Evolutionary conservation across 805 yeast species (phyloP), one percentile per base, ranked within the genome.

Genomic region (Hanseniaspora thailandica): DNA sequence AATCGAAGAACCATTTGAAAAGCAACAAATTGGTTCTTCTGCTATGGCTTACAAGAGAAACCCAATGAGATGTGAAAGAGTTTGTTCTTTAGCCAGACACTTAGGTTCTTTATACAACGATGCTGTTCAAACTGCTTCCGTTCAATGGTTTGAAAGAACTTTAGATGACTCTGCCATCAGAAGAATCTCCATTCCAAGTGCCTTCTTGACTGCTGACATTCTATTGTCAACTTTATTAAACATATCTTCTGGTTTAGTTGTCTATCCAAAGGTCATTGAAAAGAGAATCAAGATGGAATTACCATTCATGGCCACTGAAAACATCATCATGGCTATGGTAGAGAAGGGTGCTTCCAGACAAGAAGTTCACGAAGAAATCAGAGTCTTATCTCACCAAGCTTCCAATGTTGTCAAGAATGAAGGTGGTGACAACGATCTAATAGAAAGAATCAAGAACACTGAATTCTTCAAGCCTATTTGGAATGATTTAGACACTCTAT

Each of bases 21-120:
- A 86, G 73, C 81, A 89, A n/a, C 98, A 93, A 76, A 93, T 93
- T 65, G 98, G 98, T 40, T 88, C 97, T 12, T 78, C 87, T 54
- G 98, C 98, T 41, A 93, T 93, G 98, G 98, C 98, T 30, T 93
- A 93, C 76, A 93, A 93, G 80, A 84, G 98, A 74, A 93, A 93
- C 74, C 98, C 98, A 70, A 93, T 93, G 98, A 84, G 98, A 75
- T 84, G 90, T 66, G 98, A 93, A 75, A 82, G 98, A 71, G 97
- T 93, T 56, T 93, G 98, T 74, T 93, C 98, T n/a, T 77, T 93
- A 60, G 81, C 97, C 20, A 86, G 98, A 75, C 97, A 90, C 69
- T 70, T 93, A 70, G 95, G 96, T 59, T 84, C 95, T 17, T 74
- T 88, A 61, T 85, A 84, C 72, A 87, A 76, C 65, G 97, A 93